Percentiles rank a stretch among this genome's conserved stretches.
phyloP scores from a whole-genome alignment of 371 early-diverging fungal genomes.

The Haplosporangium sp. region DNA sequence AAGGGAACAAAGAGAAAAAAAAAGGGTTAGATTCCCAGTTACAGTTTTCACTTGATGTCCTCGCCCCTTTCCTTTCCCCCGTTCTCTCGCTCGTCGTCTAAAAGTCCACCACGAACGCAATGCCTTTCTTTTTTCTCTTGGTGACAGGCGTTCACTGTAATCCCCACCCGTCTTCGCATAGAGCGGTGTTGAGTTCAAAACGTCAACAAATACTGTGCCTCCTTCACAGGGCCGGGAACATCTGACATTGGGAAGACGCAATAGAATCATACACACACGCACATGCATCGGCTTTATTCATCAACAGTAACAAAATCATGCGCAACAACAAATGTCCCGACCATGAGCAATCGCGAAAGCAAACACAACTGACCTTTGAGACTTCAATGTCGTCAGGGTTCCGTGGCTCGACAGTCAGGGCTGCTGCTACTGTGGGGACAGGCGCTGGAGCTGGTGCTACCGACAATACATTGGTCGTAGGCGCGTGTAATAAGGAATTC shows the following conservation, averaged over 20 bases:
- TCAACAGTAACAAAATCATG: slow-evolving; percentile 12
- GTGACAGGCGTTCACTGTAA: too few species aligned
- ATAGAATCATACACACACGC: slow-evolving; percentile 2
- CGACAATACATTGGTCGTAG: slow-evolving; percentile 47
- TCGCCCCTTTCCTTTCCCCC: slow-evolving; percentile 1
- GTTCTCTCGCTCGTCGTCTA: background rate
- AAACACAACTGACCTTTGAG: slow-evolving; percentile 51
- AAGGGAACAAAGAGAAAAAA: slow-evolving; percentile 1
- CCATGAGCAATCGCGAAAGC: slow-evolving; percentile 17
- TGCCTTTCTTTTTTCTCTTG: too few species aligned
- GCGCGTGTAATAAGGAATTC: slow-evolving; percentile 29
- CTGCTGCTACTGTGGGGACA: slow-evolving; percentile 15
- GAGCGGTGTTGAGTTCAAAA: too few species aligned
- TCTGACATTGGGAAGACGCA: background rate
- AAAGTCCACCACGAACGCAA: too few species aligned
- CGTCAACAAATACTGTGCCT: background rate
- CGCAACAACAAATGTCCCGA: background rate
- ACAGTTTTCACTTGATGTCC: slow-evolving; percentile 5
- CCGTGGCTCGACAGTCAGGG: slow-evolving; percentile 35
- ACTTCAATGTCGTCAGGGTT: slow-evolving; percentile 48
- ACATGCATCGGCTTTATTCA: slow-evolving; percentile 44
- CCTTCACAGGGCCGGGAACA: background rate
- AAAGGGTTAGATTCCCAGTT: slow-evolving; percentile 20
- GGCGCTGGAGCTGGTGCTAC: slow-evolving; percentile 37
- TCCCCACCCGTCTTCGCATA: too few species aligned